A percentile compares a stretch with the other conserved stretches of the same genome.
Evolutionary conservation across 805 yeast genomes (phyloP).

Genomic region (Yarrowia yakushimensis): DNA sequence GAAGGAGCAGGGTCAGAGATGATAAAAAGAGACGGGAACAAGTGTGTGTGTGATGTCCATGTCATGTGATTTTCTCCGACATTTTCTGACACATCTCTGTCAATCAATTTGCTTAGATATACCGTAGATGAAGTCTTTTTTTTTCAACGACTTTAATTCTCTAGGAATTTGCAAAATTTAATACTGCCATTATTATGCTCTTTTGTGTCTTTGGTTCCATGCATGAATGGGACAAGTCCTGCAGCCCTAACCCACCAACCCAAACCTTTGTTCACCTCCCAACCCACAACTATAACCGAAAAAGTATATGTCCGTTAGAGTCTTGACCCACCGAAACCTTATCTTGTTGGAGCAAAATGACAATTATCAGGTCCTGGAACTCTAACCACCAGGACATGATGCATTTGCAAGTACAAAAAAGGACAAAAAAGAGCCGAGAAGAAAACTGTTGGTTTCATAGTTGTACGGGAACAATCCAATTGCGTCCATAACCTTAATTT

Average conservation of each 20-base stretch:
- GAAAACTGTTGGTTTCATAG: background rate
- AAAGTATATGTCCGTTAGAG: background rate
- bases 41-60: no score
- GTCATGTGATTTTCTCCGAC: no score
- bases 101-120: no score
- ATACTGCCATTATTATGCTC: no score
- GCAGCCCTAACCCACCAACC: background rate
- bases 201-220: constrained; percentile 2
- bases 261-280: background rate
- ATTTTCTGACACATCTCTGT: no score
- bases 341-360: constrained; percentile 6
- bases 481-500: no score
- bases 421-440: background rate
- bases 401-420: no score
- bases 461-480: no score
- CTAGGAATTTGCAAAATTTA: no score
- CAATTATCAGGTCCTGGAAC: constrained; percentile 5
- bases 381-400: background rate
- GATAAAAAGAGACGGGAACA: no score
- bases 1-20: background rate
- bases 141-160: no score
- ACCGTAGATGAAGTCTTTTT: no score
- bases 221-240: background rate
- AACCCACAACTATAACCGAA: constrained; percentile 17
- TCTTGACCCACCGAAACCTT: background rate